These are phyloP conservation scores for Plasmodium fragile DNA, from an alignment of 169 alveolate species.

Conservation along the genomic window DNA sequence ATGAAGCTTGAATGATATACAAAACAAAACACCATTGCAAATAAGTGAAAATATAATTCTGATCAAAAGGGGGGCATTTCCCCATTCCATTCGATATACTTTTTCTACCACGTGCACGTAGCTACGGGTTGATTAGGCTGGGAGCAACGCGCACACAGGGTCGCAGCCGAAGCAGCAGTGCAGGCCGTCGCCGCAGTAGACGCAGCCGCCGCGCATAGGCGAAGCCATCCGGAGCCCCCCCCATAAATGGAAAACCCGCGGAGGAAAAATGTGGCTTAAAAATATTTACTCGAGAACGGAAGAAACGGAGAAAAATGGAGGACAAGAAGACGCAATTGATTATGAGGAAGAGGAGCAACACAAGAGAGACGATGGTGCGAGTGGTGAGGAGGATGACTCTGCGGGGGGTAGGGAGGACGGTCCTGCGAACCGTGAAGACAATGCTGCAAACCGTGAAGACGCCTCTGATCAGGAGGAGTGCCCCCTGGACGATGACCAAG, in stretches of 20 bases:
- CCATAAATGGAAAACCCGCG: background rate
- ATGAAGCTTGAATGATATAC: background rate
- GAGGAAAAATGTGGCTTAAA: background rate
- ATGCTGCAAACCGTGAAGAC: background rate
- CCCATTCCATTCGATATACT: background rate
- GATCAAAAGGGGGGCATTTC: background rate
- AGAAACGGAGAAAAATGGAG: background rate
- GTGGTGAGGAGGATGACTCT: background rate
- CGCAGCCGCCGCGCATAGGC: too few relatives aligned
- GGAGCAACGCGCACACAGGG: background rate
- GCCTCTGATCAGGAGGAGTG: background rate
- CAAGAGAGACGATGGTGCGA: background rate
- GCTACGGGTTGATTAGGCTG: background rate
- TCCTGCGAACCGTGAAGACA: background rate
- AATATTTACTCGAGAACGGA: background rate
- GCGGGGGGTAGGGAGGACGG: background rate
- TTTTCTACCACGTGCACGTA: background rate
- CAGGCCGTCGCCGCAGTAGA: too few relatives aligned
- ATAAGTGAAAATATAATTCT: background rate
- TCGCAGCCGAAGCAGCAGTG: too few relatives aligned
- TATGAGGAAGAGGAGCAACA: constrained; percentile 29
- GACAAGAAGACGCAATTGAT: background rate
- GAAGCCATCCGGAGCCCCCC: background rate
- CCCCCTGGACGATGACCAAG: background rate
- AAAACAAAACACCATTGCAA: background rate